Conservation (phyloP, 176 grass and related monocot genomes). For the Carex myosuroides region DNA sequence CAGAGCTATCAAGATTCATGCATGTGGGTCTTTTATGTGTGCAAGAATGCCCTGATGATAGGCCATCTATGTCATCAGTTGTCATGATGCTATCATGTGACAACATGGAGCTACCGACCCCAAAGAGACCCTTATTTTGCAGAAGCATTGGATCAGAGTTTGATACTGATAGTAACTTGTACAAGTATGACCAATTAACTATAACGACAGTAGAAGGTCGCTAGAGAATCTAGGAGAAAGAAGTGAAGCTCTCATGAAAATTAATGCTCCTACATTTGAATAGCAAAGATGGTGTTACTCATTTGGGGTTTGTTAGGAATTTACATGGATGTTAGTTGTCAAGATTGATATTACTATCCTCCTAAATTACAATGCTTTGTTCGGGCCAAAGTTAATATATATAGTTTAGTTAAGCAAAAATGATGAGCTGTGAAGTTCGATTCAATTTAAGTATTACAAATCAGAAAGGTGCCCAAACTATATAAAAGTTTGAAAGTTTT, state of each 20-base stretch:
- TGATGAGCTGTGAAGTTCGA: too few species aligned
- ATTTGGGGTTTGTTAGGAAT: too few species aligned
- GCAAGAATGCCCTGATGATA: background rate
- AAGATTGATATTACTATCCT: too few species aligned
- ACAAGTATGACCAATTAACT: background rate
- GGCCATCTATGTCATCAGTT: background rate
- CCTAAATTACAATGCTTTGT: too few species aligned
- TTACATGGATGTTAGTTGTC: too few species aligned
- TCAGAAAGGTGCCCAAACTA: too few species aligned
- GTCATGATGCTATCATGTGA: background rate
- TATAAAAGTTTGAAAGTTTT: too few species aligned
- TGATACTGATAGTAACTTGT: background rate
- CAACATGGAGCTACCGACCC: background rate
- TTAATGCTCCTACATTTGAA: background rate
- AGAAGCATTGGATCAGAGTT: background rate
- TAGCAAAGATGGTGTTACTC: background rate
- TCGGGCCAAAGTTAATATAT: too few species aligned
- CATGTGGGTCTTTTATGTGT: conserved; percentile 4
- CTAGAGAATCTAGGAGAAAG: background rate
- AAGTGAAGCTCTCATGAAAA: background rate
- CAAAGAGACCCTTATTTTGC: background rate
- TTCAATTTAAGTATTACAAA: too few species aligned
- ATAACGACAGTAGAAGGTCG: background rate
- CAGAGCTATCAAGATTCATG: background rate
- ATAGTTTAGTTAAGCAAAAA: too few species aligned